Conservation (phyloP, 1,284 basidiomycete genomes). For the Trametes versicolor region DNA sequence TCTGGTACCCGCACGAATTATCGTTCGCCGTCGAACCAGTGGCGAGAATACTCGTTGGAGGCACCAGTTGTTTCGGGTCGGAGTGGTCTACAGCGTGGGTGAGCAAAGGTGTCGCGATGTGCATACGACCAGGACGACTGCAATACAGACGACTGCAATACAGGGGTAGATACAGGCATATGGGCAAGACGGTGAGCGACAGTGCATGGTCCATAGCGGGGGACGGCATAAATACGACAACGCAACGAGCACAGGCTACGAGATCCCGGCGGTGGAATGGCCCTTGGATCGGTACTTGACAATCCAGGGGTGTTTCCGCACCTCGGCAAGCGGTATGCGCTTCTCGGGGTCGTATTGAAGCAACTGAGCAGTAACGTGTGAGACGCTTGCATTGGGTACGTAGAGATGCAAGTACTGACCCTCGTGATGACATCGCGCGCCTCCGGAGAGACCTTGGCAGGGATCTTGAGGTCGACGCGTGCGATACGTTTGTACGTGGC, state of each 20-base stretch:
- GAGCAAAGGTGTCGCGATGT: constrained; percentile 23
- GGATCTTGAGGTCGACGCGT: constrained; percentile 85
- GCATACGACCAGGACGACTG: constrained; percentile 10
- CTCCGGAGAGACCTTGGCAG: constrained; percentile 68
- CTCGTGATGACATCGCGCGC: constrained; percentile 73
- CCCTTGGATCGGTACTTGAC: constrained; percentile 72
- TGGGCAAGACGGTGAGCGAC: constrained; percentile 2
- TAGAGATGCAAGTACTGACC: constrained; percentile 47
- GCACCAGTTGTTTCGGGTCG: too few species aligned
- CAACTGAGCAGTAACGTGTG: constrained; percentile 62
- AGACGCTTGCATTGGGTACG: constrained; percentile 14
- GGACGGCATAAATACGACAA: constrained; percentile 6
- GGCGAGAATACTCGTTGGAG: too few species aligned
- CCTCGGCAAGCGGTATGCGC: constrained; percentile 84
- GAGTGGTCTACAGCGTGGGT: too few species aligned
- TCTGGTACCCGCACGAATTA: too few species aligned
- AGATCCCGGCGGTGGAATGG: constrained; percentile 33
- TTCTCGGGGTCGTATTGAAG: constrained; percentile 88
- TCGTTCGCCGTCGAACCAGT: too few species aligned
- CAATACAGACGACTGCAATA: constrained; percentile 13
- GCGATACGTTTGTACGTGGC: constrained; percentile 91
- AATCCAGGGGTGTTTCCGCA: constrained; percentile 94
- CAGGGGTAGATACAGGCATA: constrained; percentile 22
- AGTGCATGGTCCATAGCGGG: constrained; percentile 25
- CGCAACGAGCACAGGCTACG: constrained; percentile 15